These are phyloP conservation scores for Dactylonectria estremocensis DNA, from an alignment of 2,329 filamentous ascomycete species.

Conservation along the genomic window DNA sequence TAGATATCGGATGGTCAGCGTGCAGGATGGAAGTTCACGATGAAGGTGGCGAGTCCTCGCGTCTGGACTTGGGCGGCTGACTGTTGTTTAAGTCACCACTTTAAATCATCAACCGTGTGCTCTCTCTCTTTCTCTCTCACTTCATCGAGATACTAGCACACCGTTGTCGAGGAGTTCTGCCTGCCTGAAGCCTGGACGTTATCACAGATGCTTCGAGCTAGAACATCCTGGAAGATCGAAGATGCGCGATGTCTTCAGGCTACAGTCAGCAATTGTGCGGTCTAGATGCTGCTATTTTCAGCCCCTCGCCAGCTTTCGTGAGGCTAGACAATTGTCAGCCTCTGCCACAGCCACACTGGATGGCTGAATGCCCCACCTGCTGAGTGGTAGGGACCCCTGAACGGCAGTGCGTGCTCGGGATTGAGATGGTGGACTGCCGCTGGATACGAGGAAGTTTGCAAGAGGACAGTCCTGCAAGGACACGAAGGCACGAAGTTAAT, in stretches of 20 bases:
- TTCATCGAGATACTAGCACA: not conserved
- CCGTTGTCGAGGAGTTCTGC: slow-evolving; percentile 3
- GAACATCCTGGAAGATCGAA: slow-evolving; percentile 16
- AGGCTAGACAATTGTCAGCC: slow-evolving; percentile 35
- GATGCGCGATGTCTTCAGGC: not conserved
- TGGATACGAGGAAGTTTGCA: not conserved
- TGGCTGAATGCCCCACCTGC: slow-evolving; percentile 14
- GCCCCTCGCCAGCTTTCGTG: slow-evolving; percentile 16
- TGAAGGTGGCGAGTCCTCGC: slow-evolving; percentile 1
- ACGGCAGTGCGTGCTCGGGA: slow-evolving; percentile 10
- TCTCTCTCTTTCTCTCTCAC: not conserved
- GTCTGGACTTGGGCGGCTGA: not conserved
- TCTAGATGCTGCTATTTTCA: slow-evolving; percentile 42
- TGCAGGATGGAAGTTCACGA: not conserved
- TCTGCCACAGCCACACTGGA: slow-evolving; percentile 45
- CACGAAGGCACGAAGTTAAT: not conserved
- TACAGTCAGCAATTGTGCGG: not conserved
- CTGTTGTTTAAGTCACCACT: slow-evolving; percentile 6
- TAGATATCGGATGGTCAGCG: not conserved
- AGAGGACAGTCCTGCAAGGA: not conserved
- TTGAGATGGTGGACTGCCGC: not conserved
- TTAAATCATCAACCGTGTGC: not conserved
- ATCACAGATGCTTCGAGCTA: not conserved
- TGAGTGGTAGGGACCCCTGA: slow-evolving; percentile 18
- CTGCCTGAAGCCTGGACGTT: slow-evolving; percentile 1